phyloP scores from a whole-genome alignment of 495 filamentous ascomycete genomes.

The Alectoria sarmentosa region DNA sequence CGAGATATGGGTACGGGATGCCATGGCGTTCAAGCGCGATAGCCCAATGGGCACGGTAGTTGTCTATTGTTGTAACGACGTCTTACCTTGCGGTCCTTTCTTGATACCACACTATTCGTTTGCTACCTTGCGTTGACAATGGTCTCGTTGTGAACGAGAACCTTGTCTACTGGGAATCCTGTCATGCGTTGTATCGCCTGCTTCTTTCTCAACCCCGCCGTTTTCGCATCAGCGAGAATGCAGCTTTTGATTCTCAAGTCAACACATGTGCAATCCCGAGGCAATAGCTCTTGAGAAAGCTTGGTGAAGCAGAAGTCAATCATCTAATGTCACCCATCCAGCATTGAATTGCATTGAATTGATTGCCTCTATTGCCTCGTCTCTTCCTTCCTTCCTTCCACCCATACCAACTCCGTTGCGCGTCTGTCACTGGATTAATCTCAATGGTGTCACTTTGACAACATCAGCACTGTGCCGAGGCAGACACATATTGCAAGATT shows the following conservation, averaged over 20 bases:
- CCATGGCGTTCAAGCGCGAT: neutral
- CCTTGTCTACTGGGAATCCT: neutral
- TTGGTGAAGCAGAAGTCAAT: neutral
- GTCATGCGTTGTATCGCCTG: neutral
- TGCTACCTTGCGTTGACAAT: neutral
- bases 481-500: neutral
- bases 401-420: neutral
- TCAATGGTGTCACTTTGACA: neutral
- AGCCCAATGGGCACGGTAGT: neutral
- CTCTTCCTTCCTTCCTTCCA: neutral
- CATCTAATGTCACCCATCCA: neutral
- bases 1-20: neutral
- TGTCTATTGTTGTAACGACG: neutral
- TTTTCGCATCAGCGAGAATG: neutral
- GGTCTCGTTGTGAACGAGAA: neutral
- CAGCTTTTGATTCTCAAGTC: too few species aligned
- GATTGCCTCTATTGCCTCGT: neutral
- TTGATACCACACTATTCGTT: neutral
- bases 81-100: neutral
- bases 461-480: neutral
- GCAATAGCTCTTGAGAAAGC: neutral
- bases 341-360: neutral
- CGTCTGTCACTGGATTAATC: neutral
- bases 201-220: neutral
- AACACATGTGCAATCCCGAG: neutral